A percentile compares a stretch with the other conserved stretches of the same genome.
Conservation (phyloP, 441 rosid genomes). For the Daphne laureola region DNA sequence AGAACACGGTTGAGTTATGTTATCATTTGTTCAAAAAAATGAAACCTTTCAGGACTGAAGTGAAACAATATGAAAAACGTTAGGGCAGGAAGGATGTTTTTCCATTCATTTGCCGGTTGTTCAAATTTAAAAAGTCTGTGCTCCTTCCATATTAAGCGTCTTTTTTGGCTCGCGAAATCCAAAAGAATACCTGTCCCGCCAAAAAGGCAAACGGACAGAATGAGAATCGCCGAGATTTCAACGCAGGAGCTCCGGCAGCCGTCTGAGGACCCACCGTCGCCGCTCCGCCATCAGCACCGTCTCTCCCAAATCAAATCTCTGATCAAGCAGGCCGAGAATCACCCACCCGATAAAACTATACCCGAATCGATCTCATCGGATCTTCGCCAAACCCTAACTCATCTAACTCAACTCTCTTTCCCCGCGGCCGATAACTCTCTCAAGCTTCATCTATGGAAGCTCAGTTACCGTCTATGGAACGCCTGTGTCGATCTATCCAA, state of each 20-base stretch:
- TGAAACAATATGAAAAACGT: too few species aligned
- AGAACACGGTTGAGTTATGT: too few species aligned
- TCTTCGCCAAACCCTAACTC: slow-evolving; percentile 48
- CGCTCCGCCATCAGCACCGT: slow-evolving; percentile 24
- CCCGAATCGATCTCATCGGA: slow-evolving; percentile 41
- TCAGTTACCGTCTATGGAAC: slow-evolving; percentile 90
- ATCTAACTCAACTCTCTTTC: slow-evolving; percentile 49
- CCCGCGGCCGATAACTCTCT: slow-evolving; percentile 34
- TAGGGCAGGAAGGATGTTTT: too few species aligned
- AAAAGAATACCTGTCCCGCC: slow-evolving; percentile 15
- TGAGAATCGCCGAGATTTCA: slow-evolving; percentile 83
- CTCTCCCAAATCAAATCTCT: slow-evolving; percentile 62
- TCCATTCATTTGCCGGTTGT: too few species aligned
- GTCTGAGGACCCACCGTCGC: slow-evolving; percentile 17
- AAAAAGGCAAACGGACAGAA: slow-evolving; percentile 13
- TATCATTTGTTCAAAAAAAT: slow-evolving; percentile 1
- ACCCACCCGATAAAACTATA: slow-evolving; percentile 20
- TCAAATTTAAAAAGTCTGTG: neutral
- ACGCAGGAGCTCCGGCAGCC: slow-evolving; percentile 48
- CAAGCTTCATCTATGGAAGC: slow-evolving; percentile 81
- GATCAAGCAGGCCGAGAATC: slow-evolving; percentile 49
- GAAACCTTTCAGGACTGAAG: too few species aligned
- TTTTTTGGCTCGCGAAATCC: neutral
- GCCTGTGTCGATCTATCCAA: slow-evolving; percentile 87
- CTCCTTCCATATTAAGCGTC: neutral